Evolutionary conservation across 345 rosid genomes (phyloP), one percentile per base, ranked within the genome.

Genomic region (Aquilaria yunnanensis): DNA sequence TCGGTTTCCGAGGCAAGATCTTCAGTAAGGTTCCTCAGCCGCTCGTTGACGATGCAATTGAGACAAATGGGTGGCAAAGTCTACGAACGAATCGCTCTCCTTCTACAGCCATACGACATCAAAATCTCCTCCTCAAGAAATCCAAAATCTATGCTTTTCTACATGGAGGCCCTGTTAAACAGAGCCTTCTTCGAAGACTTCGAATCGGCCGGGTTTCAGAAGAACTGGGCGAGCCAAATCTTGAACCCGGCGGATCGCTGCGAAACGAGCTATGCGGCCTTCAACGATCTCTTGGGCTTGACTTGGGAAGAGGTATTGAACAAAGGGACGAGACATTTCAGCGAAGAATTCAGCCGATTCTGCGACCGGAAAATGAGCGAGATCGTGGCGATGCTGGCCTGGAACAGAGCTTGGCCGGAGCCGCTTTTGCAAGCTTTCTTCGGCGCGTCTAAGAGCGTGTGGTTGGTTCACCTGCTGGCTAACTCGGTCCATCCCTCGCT

Each of bases 311-410:
- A 87, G 72, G 97, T 90, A 0, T 64, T 88, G 76, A 83, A 77
- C 56, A 83, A 84, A 59, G 97, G 99, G 56, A 88, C 96, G 1
- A 86, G 81, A 74, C 85, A 90, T 79, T 90, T 86, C 83, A 86
- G 92, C 16, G 97, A 87, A 63, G 93, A 87, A 48, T 94, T 90
- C 46, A 90, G 99, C 73, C 67, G 70, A 65, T 90, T 88, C 49
- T 88, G 97, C 69, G 99, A 94, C 49, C 67, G 92, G 79, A 90
- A 90, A 74, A 90, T 90, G 97, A 90, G 86, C 43, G 96, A 90
- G 61, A 90, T 94, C 67, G 88, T 86, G 55, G 78, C 79, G 10
- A 80, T 84, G 96, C 72, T 94, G 74, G 84, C 84, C 3, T 90
- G 96, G 92, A 85, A 78, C 67, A 67, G 82, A 62, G 91, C 96